Evolutionary conservation across 805 yeast genomes (phyloP), one percentile per base, ranked within the genome.

Genomic region (Kazachstania kunashirensis): DNA sequence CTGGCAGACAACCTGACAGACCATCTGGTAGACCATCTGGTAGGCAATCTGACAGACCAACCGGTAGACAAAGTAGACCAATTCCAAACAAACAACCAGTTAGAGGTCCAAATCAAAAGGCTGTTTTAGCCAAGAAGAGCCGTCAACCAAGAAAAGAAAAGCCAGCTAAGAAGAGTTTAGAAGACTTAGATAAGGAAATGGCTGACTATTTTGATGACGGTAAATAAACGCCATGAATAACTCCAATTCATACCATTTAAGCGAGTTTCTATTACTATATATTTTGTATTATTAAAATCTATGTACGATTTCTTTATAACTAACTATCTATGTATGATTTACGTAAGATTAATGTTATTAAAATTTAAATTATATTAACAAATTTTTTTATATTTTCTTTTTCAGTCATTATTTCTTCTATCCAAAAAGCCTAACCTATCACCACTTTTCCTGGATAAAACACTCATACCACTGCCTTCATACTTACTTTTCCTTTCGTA

Each of bases 131-230:
- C 14, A 55, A 55, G 48, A 60, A 57, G 40, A 52, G 54, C 36
- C 57, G 53, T 33, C 59, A 62, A 42, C 53, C 49, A 41, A 64
- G 52, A 48, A 48, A 52, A 49, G 64, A 57, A 47, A 62, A 57
- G 48, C 68, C 71, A 41, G 70, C 68, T 42, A 70, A 72, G 65
- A 86, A 86, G 73, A 77, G 95, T 36, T 70, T 83, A 46, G 97
- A 84, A 61, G 89, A 92, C 65, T 76, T 89, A 57, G 98, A 92
- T 65, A 95, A 88, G 59, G 97, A 89, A 68, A 89, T 92, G 98
- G 82, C 86, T 45, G 97, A 88, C 59, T 89, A 89, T 67, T 88
- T 89, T 52, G 77, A 76, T 45, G 63, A 63, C 37, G 55, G 53
- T 42, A 48, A 53, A 39, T 48, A 45, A 29, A 13, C 21, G 4